These are phyloP conservation scores for Oenanthe sinensis DNA, from an alignment of 129 eudicot species.

Conservation along the genomic window DNA sequence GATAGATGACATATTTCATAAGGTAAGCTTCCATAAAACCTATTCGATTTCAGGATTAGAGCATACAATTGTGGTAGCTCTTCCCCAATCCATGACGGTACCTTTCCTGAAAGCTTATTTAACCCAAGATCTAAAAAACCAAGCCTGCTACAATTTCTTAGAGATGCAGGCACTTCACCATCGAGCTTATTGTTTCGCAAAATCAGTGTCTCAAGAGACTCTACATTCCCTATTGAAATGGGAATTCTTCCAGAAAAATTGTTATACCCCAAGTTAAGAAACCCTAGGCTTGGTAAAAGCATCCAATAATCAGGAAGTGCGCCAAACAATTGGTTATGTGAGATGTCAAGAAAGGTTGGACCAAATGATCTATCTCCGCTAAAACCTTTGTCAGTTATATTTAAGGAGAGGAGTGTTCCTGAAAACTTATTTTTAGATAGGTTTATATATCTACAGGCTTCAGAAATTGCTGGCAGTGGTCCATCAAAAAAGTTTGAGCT, in stretches of 20 bases:
- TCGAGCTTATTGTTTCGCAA: constrained; percentile 19
- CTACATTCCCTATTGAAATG: constrained; percentile 3
- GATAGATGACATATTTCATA: constrained; percentile 13
- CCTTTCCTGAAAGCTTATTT: constrained; percentile 15
- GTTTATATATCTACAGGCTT: not conserved
- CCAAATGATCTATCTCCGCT: too few relatives aligned
- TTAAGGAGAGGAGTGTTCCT: not conserved
- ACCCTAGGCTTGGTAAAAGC: not conserved
- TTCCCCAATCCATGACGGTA: constrained; percentile 25
- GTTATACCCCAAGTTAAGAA: constrained; percentile 27
- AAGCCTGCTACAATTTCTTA: constrained; percentile 10
- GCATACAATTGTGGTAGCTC: not conserved
- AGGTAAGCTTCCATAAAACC: constrained; percentile 20
- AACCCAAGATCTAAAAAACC: constrained; percentile 14
- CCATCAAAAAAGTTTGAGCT: constrained; percentile 3
- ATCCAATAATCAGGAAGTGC: constrained; percentile 17
- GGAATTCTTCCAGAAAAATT: constrained; percentile 23
- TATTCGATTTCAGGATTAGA: constrained; percentile 13
- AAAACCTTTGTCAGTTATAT: too few relatives aligned
- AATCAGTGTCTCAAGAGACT: constrained; percentile 2
- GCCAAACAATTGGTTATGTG: constrained; percentile 16
- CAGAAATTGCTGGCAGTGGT: not conserved
- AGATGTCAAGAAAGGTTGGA: constrained; percentile 12
- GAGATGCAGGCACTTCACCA: constrained; percentile 23
- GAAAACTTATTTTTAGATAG: constrained; percentile 14